Evolutionary conservation across 345 rosid genomes (phyloP).

Genomic region (Xanthoceras sorbifolium): DNA sequence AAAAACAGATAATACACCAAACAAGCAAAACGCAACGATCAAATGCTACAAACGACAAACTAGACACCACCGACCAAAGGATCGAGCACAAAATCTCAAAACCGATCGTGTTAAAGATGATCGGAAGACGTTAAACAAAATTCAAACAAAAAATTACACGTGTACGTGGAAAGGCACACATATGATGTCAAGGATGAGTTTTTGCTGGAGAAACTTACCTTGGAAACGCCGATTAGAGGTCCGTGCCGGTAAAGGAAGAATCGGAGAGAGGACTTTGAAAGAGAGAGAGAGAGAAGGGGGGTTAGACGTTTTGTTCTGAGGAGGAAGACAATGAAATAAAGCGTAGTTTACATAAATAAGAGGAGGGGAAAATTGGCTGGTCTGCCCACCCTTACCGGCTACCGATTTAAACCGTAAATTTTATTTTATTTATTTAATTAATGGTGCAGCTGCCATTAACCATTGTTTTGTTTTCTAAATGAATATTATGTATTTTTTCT

Average conservation of each 20-base stretch:
- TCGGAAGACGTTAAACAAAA: constrained; percentile 21
- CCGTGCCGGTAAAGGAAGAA: constrained; percentile 17
- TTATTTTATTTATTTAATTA: not conserved
- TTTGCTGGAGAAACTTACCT: constrained; percentile 25
- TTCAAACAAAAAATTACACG: not conserved
- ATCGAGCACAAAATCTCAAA: constrained; percentile 13
- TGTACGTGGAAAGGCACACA: not conserved
- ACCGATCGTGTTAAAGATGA: constrained; percentile 14
- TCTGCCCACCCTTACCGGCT: constrained; percentile 30
- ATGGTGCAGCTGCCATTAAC: no score
- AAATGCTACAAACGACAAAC: constrained; percentile 2
- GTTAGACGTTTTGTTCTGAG: not conserved
- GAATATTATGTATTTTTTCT: no score
- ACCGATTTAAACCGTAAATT: constrained; percentile 21
- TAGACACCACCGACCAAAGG: not conserved
- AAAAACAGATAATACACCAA: not conserved
- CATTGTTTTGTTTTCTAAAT: no score
- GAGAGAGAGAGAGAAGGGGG: not conserved
- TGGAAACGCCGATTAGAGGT: not conserved
- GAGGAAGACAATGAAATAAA: constrained; percentile 19
- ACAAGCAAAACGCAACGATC: constrained; percentile 21
- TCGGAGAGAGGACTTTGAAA: not conserved
- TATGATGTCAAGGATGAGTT: not conserved
- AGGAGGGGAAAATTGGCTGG: constrained; percentile 24
- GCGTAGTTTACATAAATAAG: constrained; percentile 18